Base-by-base conservation (phyloP, 441 rosid species). In the Populus hybrid region DNA sequence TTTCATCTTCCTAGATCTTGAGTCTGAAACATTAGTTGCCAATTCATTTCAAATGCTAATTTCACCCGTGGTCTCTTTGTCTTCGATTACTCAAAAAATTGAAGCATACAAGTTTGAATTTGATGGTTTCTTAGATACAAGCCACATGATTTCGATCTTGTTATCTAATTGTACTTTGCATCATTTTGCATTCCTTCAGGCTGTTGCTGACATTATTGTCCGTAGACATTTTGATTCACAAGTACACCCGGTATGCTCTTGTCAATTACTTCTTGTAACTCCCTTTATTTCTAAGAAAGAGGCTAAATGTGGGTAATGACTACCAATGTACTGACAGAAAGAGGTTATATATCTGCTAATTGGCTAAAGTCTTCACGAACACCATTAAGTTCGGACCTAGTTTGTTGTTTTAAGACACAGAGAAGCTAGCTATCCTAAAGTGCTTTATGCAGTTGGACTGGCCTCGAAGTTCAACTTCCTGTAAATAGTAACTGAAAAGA, bases 151-250 rank as follows among this genome's bases (percentile, higher is more conserved):
- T 69, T 66, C 69, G 34, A 66, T 57, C 26, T 11, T 73, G 16
- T 61, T 66, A 21, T 28, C 61, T 23, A 28, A 69, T 16, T 30
- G 32, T 63, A 24, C 67, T 10, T 32, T 30, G 32, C 32, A 30
- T 18, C n/a, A 18, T 50, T 21, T 75, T 35, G 34, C 72, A 34
- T 69, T 79, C 68, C 84, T 88, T 65, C 95, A 95, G 99, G 97
- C 99, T 79, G 97, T 95, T 50, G 95, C 89, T 83, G 92, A 89
- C 63, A 94, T 94, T 26, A 81, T 87, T 79, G 89, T 89, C 73
- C 85, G 78, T 14, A 89, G 93, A 75, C 93, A 95, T 85, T 95
- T 95, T 79, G 85, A 81, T 69, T 84, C 85, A 1, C 81, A 84
- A 74, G 50, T 95, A 71, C 90, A 88, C 82, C 89, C 94, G 79